These are phyloP conservation scores for Penicillium sp. DNA, from an alignment of 2,329 filamentous ascomycete genomes.

Conservation along the genomic window DNA sequence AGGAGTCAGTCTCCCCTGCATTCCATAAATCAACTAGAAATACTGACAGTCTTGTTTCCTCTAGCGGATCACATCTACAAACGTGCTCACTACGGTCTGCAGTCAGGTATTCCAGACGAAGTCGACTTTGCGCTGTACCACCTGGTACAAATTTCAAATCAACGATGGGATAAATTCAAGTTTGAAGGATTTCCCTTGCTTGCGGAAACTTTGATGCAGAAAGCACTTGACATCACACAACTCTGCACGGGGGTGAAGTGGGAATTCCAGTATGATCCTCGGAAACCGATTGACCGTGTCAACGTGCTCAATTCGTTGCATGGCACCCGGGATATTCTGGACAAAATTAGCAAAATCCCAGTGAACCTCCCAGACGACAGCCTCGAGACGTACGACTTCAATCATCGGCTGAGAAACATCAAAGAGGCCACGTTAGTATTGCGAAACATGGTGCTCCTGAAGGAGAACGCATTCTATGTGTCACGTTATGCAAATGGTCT, in stretches of 20 bases:
- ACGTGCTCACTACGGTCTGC: slow-evolving; percentile 77
- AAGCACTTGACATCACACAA: slow-evolving; percentile 72
- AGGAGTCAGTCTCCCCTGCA: slow-evolving; percentile 29
- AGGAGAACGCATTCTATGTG: slow-evolving; percentile 82
- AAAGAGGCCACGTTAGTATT: slow-evolving; percentile 85
- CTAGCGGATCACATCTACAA: slow-evolving; percentile 71
- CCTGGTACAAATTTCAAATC: slow-evolving; percentile 90
- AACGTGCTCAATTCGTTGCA: slow-evolving; percentile 63
- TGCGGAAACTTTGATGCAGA: slow-evolving; percentile 82
- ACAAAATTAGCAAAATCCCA: slow-evolving; percentile 65
- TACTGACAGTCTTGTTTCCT: slow-evolving; percentile 12
- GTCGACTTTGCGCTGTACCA: slow-evolving; percentile 93
- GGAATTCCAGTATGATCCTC: slow-evolving; percentile 68
- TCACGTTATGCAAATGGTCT: slow-evolving; percentile 64
- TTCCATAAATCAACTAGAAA: neutral
- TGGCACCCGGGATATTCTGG: slow-evolving; percentile 69
- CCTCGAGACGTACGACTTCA: slow-evolving; percentile 68
- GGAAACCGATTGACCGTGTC: slow-evolving; percentile 51
- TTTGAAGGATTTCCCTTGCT: slow-evolving; percentile 89
- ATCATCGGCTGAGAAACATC: slow-evolving; percentile 69
- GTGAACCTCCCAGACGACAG: slow-evolving; percentile 61
- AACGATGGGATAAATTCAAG: slow-evolving; percentile 91
- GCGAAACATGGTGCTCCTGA: slow-evolving; percentile 92
- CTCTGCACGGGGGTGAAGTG: slow-evolving; percentile 82
- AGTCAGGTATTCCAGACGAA: slow-evolving; percentile 74